Conservation (phyloP, 345 rosid species). For the Citrus inodora region DNA sequence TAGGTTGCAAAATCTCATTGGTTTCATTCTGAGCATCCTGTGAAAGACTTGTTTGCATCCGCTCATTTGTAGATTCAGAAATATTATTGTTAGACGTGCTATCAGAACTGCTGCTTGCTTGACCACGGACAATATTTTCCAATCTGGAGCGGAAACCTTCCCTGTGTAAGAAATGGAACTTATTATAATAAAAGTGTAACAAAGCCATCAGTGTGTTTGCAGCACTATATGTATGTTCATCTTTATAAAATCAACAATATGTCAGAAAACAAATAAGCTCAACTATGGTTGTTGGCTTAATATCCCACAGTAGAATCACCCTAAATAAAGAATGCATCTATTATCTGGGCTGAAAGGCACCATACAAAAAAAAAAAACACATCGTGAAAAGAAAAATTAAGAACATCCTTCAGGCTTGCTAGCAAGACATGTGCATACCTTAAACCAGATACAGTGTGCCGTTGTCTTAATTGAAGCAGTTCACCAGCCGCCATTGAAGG, state of each 20-base stretch:
- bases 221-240: neutral
- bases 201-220: neutral
- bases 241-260: neutral
- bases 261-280: neutral
- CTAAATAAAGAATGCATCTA: neutral
- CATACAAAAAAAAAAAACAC: neutral
- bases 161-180: conserved; percentile 39
- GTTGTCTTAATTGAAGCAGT: conserved; percentile 83
- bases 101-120: conserved; percentile 58
- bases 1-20: conserved; percentile 40
- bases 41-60: conserved; percentile 33
- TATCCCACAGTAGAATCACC: neutral
- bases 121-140: conserved; percentile 65
- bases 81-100: conserved; percentile 31
- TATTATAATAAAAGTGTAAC: neutral
- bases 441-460: conserved; percentile 89
- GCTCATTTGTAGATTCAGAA: conserved; percentile 42
- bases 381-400: neutral
- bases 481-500: conserved; percentile 80
- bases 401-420: neutral
- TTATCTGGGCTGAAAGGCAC: neutral
- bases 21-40: conserved; percentile 41
- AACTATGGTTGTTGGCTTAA: neutral
- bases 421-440: conserved; percentile 43
- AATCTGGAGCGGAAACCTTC: conserved; percentile 84